A percentile compares a stretch with the other conserved stretches of the same genome.
phyloP scores from a whole-genome alignment of 129 eudicot species.

The Deinandra increscens region DNA sequence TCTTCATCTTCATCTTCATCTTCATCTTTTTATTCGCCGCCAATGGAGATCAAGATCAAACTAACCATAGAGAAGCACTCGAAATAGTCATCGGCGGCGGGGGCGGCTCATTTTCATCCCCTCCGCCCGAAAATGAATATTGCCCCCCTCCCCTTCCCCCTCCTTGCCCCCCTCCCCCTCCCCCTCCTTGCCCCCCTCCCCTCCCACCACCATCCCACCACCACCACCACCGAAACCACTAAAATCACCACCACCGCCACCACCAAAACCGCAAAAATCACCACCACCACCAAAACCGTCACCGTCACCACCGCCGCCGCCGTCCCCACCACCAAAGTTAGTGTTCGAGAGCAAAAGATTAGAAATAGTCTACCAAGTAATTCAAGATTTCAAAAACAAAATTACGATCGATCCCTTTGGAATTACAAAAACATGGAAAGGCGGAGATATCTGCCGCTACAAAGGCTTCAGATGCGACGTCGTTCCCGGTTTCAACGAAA shows the following conservation, averaged over 20 bases:
- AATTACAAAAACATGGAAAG: conserved; percentile 41
- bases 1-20: conserved; percentile 21
- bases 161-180: not conserved
- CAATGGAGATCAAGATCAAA: conserved; percentile 2
- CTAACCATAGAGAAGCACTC: conserved; percentile 28
- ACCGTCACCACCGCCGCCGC: not conserved
- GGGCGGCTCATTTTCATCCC: conserved; percentile 4
- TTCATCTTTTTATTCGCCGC: conserved; percentile 13
- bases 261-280: conserved; percentile 5
- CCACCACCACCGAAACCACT: not conserved
- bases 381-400: conserved; percentile 33
- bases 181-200: not conserved
- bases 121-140: not conserved
- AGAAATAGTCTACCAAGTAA: conserved; percentile 8
- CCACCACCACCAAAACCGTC: not conserved
- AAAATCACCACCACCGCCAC: not conserved
- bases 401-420: conserved; percentile 32
- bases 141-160: conserved; percentile 1
- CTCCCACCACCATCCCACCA: not conserved
- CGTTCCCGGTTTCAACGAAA: conserved; percentile 5
- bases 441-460: conserved; percentile 37
- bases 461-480: conserved; percentile 42
- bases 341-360: conserved; percentile 30
- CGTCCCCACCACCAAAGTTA: not conserved
- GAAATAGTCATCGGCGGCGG: conserved; percentile 39